A percentile compares a stretch with the other conserved stretches of the same genome.
These are phyloP conservation scores for Eragrostis curvula DNA, from an alignment of 176 grass and related monocot genomes.

Conservation along the genomic window DNA sequence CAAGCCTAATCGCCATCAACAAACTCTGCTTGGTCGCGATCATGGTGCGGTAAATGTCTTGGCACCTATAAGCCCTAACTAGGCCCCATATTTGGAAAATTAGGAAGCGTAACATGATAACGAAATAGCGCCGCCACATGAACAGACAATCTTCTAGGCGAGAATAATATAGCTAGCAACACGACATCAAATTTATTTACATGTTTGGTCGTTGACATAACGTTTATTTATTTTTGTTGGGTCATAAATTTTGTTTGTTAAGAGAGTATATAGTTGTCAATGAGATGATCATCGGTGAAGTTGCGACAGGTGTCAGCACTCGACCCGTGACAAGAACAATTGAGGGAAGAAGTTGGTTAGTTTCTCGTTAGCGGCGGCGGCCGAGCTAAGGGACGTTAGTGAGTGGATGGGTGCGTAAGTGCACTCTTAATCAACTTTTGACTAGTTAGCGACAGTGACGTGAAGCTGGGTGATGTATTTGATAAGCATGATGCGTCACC, in stretches of 20 bases:
- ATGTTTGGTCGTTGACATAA: no score
- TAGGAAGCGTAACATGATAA: not conserved
- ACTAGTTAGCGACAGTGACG: not conserved
- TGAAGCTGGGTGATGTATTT: not conserved
- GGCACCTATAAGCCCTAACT: not conserved
- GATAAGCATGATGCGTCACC: not conserved
- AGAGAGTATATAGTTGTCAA: no score
- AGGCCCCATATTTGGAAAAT: not conserved
- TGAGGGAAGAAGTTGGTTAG: not conserved
- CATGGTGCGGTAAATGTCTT: not conserved
- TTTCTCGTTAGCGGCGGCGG: constrained; percentile 8
- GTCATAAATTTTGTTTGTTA: no score
- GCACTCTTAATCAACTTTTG: constrained; percentile 22
- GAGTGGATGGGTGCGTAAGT: constrained; percentile 21
- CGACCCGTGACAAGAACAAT: not conserved
- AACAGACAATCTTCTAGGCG: no score
- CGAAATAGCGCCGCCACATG: no score
- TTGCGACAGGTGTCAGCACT: no score
- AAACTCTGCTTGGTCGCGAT: not conserved
- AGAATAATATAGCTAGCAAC: no score
- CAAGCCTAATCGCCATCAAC: not conserved
- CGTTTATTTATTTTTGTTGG: no score
- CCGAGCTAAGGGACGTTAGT: not conserved
- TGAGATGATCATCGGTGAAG: no score
- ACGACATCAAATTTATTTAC: no score